Percentiles rank a stretch among this genome's conserved stretches.
These are phyloP conservation scores for Solanum pinnatisectum DNA, from an alignment of 257 asterid genomes.

Conservation along the genomic window DNA sequence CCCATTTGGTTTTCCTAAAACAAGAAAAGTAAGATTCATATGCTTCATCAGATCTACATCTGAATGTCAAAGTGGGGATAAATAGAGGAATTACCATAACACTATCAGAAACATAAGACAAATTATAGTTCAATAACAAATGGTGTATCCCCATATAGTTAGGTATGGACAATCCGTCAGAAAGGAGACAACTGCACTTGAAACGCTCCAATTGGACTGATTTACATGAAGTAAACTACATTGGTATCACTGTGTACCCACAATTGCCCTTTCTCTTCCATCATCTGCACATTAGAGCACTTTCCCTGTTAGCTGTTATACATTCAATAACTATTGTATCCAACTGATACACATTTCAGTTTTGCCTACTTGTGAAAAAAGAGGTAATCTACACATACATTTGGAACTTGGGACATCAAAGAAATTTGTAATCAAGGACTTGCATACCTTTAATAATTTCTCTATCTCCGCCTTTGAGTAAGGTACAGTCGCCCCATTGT, in stretches of 20 bases:
- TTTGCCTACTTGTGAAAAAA: not conserved
- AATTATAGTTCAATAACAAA: not conserved
- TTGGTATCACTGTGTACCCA: constrained; percentile 27
- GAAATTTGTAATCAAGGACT: not conserved
- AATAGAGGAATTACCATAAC: not conserved
- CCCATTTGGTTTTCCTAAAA: not conserved
- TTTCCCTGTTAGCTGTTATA: not conserved
- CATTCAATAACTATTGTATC: not conserved
- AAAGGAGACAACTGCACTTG: not conserved
- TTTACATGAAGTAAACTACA: constrained; percentile 22
- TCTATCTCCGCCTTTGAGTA: constrained; percentile 54
- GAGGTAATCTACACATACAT: not conserved
- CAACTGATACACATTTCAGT: not conserved
- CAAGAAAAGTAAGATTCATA: not conserved
- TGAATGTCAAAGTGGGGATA: not conserved
- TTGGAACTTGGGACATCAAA: not conserved
- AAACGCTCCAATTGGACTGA: not conserved
- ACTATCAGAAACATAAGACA: not conserved
- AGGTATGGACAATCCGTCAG: not conserved
- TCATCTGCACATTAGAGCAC: constrained; percentile 33
- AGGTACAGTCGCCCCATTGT: constrained; percentile 47
- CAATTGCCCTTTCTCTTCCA: constrained; percentile 45
- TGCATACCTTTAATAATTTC: constrained; percentile 58
- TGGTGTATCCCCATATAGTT: not conserved
- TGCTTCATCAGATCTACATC: not conserved